Evolutionary conservation across 176 grass and related monocot species (phyloP).

Genomic region (Thinopyrum elongatum): DNA sequence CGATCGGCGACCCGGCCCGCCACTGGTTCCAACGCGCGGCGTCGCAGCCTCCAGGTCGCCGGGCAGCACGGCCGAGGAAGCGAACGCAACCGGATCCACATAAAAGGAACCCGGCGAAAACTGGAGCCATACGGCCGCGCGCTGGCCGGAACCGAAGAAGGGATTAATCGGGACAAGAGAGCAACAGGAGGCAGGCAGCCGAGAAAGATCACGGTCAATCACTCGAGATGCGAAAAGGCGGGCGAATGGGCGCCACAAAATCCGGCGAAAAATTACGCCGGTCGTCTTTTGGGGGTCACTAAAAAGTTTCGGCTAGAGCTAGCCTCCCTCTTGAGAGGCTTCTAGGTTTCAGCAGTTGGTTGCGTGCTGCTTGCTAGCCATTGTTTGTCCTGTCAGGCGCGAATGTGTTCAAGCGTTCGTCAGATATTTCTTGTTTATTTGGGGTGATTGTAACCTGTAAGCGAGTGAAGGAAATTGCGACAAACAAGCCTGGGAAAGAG

Average conservation of each 20-base stretch:
- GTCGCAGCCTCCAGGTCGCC: constrained; percentile 34
- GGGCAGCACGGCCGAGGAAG: constrained; percentile 5
- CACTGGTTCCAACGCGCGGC: constrained; percentile 27
- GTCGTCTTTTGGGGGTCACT: constrained; percentile 21
- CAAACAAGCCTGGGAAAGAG: too few species aligned
- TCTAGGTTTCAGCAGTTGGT: constrained; percentile 11
- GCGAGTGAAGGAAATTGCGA: too few species aligned
- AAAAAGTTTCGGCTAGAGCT: not conserved
- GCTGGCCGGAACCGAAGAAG: not conserved
- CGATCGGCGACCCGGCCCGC: not conserved
- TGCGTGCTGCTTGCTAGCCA: not conserved
- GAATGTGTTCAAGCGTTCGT: not conserved
- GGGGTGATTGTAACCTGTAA: not conserved
- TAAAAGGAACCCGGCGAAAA: not conserved
- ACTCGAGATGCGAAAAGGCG: not conserved
- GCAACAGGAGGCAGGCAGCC: not conserved
- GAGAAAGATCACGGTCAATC: not conserved
- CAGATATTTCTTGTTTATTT: constrained; percentile 8
- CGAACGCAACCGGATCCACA: not conserved
- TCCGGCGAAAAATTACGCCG: not conserved
- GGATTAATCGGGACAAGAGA: not conserved
- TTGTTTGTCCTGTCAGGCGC: constrained; percentile 16
- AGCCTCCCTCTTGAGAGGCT: constrained; percentile 3
- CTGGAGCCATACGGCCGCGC: not conserved
- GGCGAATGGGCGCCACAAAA: not conserved